Base-by-base conservation (phyloP, 345 rosid genomes). In the Lumnitzera racemosa region DNA sequence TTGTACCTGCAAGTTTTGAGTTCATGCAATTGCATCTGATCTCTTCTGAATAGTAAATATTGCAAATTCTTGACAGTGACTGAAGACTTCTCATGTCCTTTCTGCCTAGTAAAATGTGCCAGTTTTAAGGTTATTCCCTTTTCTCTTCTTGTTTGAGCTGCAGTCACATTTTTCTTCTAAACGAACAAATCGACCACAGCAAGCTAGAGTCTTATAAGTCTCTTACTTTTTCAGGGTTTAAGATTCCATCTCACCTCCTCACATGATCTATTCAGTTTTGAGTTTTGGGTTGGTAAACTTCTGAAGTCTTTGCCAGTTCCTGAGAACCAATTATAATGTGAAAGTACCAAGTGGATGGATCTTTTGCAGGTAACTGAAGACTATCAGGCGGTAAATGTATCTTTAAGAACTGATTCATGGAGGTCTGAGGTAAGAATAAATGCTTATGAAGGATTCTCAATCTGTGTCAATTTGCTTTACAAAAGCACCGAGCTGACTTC, bases 261-360 rank as follows among this genome's bases (percentile, higher is more conserved):
- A 53, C 99, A 95, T 61, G 98, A 90, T 82, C 87, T 90, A 68
- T 88, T 90, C 82, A 69, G 81, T 75, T 95, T 86, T 77, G 97
- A 95, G 80, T 95, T 90, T 80, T 88, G 97, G 99, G 99, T 95
- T 86, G 73, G 99, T 90, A 80, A 84, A 81, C 86, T 73, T 87
- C 79, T 59, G 74, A 79, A 68, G 68, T 80, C 81, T 62, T 50
- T 56, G 20, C 49, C 67, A 20, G 41, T 16, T 24, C 64, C 63
- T 12, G 64, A 55, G 65, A 15, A 51, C 23, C 58, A 20, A 20
- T 20, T 56, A 41, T 58, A 74, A 24, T 55, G 64, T 57, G 50
- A 36, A 24, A 12, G 53, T 72, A 64, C 70, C 62, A 58, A 67
- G 57, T 23, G 49, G 25, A 47, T 53, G 71, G 50, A 13, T 61